Conservation (phyloP, 352 stramenopile genomes). For the Globisporangium cylindrosporum region DNA sequence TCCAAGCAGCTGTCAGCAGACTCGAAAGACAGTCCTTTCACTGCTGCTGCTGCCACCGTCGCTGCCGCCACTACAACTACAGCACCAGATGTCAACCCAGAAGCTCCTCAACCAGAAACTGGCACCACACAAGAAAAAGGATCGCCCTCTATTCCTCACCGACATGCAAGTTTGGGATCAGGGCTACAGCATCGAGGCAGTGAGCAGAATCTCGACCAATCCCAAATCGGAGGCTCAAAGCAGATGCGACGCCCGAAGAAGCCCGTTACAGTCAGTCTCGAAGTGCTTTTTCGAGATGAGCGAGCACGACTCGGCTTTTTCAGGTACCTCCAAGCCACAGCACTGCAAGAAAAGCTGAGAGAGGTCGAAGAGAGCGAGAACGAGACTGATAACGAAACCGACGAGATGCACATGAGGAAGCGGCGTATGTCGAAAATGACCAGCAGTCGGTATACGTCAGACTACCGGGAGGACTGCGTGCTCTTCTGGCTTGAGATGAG, state of each 20-base stretch:
- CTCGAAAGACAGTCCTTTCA: neutral
- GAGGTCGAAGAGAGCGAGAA: conserved; percentile 12
- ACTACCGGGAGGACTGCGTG: conserved; percentile 61
- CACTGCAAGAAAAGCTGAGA: conserved; percentile 35
- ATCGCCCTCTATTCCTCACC: neutral
- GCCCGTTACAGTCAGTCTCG: conserved; percentile 35
- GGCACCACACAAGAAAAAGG: neutral
- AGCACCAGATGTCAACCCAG: neutral
- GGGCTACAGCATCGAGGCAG: conserved; percentile 20
- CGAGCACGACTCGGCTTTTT: conserved; percentile 55
- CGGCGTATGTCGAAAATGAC: conserved; percentile 25
- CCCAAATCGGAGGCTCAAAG: neutral
- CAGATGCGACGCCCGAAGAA: conserved; percentile 26
- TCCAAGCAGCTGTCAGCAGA: neutral
- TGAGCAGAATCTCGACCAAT: conserved; percentile 15
- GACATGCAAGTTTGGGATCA: conserved; percentile 18
- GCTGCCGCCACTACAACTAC: neutral
- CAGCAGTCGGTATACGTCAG: conserved; percentile 24
- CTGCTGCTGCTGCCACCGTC: neutral
- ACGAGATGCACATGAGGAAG: conserved; percentile 4
- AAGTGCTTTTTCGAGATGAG: conserved; percentile 57
- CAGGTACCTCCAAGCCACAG: conserved; percentile 40
- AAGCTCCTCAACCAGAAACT: neutral
- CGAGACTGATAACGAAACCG: neutral
- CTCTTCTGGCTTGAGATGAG: conserved; percentile 73